Evolutionary conservation across 441 rosid genomes (phyloP).

Genomic region (Raphanus hybrid): DNA sequence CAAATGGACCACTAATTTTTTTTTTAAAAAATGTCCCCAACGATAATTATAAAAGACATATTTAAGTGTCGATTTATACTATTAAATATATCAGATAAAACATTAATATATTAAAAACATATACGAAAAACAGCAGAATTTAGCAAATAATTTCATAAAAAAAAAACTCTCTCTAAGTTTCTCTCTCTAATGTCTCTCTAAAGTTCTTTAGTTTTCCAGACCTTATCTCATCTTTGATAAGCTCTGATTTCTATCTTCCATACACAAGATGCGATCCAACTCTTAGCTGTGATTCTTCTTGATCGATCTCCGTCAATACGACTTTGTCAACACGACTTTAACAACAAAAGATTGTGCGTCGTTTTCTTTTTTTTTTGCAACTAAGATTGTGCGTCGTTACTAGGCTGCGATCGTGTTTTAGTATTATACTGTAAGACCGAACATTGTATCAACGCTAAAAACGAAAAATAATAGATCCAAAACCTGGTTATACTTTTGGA

Average conservation of each 20-base stretch:
- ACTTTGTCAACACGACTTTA: no score
- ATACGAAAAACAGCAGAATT: background rate
- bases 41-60: background rate
- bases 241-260: no score
- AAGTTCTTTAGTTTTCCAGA: no score
- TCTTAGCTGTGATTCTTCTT: no score
- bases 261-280: no score
- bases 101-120: no score
- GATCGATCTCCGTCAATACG: no score
- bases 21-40: background rate
- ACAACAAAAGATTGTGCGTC: background rate
- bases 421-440: background rate
- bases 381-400: background rate
- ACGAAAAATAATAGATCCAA: background rate
- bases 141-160: no score
- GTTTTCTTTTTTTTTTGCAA: background rate
- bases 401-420: background rate
- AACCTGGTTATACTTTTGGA: background rate
- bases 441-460: background rate
- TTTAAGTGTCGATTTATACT: background rate
- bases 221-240: no score
- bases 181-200: no score
- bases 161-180: no score
- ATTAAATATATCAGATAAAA: no score
- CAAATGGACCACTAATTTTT: slow-evolving; percentile 20